Conservation (phyloP, 176 grass and related monocot species). For the Neostapfia colusana region DNA sequence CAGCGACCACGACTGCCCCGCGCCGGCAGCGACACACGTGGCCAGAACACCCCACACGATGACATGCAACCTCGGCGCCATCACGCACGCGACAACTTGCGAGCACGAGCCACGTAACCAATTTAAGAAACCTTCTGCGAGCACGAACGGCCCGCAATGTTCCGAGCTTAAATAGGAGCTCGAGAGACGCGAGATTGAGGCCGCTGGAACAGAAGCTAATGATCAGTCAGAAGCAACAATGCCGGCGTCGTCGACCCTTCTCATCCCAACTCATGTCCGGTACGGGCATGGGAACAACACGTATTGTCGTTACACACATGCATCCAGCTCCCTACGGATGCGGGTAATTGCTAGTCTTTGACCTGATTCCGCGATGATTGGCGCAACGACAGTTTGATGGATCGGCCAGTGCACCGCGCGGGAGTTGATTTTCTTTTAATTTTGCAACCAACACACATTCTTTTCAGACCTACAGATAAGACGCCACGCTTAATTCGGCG, state of each 20-base stretch:
- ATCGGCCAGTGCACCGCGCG: not conserved
- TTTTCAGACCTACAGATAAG: not conserved
- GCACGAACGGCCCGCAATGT: not conserved
- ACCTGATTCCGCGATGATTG: not conserved
- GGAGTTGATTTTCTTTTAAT: not conserved
- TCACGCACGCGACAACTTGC: not conserved
- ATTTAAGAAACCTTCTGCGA: not conserved
- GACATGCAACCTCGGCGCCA: not conserved
- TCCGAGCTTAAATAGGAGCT: conserved; percentile 18
- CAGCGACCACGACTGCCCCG: not conserved
- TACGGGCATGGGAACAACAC: not conserved
- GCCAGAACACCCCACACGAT: conserved; percentile 12
- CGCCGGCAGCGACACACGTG: not conserved
- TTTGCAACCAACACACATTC: conserved; percentile 25
- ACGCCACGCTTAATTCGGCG: not conserved
- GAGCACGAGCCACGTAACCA: not conserved
- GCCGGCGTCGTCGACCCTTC: not conserved
- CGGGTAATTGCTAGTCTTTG: not conserved
- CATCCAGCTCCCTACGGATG: not conserved
- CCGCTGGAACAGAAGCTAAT: not conserved
- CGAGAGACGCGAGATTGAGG: too few species aligned
- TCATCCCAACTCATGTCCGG: not conserved
- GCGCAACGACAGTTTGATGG: conserved; percentile 2
- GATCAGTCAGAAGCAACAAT: not conserved
- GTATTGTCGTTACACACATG: not conserved